A percentile compares a stretch with the other conserved stretches of the same genome.
phyloP scores from a whole-genome alignment of 75 land plant genomes.

The Selaginella moellendorffii region DNA sequence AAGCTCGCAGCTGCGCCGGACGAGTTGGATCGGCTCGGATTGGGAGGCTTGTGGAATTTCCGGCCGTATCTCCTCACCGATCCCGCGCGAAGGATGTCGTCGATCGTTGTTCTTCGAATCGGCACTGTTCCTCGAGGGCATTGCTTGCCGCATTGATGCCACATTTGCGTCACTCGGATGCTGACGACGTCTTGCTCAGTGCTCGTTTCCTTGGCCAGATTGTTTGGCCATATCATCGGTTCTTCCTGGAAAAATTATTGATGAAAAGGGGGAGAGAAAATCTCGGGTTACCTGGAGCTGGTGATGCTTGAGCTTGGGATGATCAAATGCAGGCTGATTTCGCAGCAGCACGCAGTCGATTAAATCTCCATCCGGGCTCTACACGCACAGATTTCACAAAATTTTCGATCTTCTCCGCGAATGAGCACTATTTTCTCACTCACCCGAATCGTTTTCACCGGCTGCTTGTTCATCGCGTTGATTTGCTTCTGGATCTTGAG shows the following conservation, averaged over 20 bases:
- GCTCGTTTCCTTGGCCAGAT: not conserved
- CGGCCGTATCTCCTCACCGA: not conserved
- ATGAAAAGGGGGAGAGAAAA: not conserved
- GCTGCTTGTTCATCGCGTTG: not conserved
- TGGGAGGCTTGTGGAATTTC: not conserved
- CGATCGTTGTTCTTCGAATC: conserved; percentile 2
- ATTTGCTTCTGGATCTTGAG: not conserved
- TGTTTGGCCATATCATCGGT: not conserved
- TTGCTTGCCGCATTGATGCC: not conserved
- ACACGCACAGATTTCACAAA: not conserved
- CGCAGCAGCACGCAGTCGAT: not conserved
- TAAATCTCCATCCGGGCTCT: conserved; percentile 9
- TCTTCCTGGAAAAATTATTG: not conserved
- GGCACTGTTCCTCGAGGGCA: conserved; percentile 6
- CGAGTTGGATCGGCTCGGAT: not conserved
- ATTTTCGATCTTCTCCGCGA: too few species aligned
- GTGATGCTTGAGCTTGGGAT: not conserved
- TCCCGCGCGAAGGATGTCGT: not conserved
- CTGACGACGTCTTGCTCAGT: not conserved
- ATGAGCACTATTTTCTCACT: not conserved
- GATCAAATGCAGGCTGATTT: conserved; percentile 6
- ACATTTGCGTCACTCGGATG: not conserved
- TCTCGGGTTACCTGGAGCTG: not conserved
- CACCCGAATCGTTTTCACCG: not conserved
- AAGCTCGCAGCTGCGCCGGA: not conserved